Evolutionary conservation across 768 basidiomycete genomes (phyloP).

Genomic region (Gymnopilus junonius): DNA sequence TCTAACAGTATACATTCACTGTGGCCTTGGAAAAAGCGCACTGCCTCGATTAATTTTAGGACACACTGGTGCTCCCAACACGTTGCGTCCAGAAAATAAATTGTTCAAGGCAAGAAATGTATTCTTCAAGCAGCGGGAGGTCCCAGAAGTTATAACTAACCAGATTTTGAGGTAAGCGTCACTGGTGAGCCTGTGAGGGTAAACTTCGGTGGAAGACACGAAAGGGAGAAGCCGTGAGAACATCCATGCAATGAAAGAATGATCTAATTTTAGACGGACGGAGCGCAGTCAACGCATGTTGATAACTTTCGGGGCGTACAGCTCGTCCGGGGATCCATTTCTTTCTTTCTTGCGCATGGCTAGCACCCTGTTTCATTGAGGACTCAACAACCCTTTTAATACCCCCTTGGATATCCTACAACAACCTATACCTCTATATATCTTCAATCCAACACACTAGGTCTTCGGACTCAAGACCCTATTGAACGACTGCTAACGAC

Average conservation of each 20-base stretch:
- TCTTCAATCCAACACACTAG: neutral
- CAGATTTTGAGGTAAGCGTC: too few species aligned
- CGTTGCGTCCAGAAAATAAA: neutral
- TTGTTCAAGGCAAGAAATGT: neutral
- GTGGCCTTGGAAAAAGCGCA: neutral
- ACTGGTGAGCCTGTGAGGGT: too few species aligned
- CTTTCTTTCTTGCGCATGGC: slow-evolving; percentile 1
- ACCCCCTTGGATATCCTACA: slow-evolving; percentile 1
- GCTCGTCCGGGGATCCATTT: neutral
- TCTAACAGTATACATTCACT: neutral
- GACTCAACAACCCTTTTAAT: slow-evolving; percentile 1
- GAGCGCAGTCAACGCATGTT: slow-evolving; percentile 2
- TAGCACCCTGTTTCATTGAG: slow-evolving; percentile 3
- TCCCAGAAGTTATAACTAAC: too few species aligned
- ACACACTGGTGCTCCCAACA: neutral
- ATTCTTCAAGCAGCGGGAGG: too few species aligned
- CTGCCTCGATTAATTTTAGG: neutral
- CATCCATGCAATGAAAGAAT: neutral
- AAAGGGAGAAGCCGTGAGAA: neutral
- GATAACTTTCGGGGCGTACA: neutral
- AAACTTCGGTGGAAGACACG: neutral
- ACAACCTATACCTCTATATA: neutral
- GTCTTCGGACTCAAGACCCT: neutral
- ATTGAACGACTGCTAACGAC: slow-evolving; percentile 2
- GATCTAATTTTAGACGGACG: slow-evolving; percentile 1